phyloP scores from a whole-genome alignment of 75 land plant species.

The Picea glauca region DNA sequence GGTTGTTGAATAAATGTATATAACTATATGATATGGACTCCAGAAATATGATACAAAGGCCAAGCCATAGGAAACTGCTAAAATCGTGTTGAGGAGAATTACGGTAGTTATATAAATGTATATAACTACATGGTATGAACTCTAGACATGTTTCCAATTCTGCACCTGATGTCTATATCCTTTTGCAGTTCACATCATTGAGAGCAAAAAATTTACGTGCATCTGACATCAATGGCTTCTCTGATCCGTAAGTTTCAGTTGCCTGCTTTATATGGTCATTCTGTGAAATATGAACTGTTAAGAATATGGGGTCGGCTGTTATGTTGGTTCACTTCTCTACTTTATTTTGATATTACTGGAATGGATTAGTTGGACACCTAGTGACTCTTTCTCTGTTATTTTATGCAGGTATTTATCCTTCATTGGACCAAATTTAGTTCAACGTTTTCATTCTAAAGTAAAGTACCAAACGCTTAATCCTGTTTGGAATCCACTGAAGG shows the following conservation, averaged over 20 bases:
- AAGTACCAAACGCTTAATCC: slow-evolving; percentile 50
- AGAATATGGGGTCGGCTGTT: background rate
- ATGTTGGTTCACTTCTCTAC: background rate
- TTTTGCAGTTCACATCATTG: slow-evolving; percentile 41
- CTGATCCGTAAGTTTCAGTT: slow-evolving; percentile 39
- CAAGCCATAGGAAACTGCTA: background rate
- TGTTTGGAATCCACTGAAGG: slow-evolving; percentile 52
- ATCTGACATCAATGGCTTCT: slow-evolving; percentile 50
- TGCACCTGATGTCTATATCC: background rate
- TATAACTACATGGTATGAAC: background rate
- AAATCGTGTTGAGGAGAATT: background rate
- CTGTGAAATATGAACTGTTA: background rate
- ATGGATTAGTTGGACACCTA: background rate
- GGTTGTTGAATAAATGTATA: background rate
- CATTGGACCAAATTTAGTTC: slow-evolving; percentile 39
- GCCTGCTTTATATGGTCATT: background rate
- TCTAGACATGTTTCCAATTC: background rate
- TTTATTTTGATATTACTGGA: background rate
- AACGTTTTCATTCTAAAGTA: slow-evolving; percentile 34
- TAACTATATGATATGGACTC: background rate
- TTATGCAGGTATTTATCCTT: slow-evolving; percentile 31
- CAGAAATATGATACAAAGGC: background rate
- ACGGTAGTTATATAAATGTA: background rate
- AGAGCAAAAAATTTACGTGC: slow-evolving; percentile 47
- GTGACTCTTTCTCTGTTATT: slow-evolving; percentile 5